Percentiles rank a stretch among this genome's conserved stretches.
Conservation (phyloP, 2,329 filamentous ascomycete species). For the Phaeosphaeriaceae sp. region DNA sequence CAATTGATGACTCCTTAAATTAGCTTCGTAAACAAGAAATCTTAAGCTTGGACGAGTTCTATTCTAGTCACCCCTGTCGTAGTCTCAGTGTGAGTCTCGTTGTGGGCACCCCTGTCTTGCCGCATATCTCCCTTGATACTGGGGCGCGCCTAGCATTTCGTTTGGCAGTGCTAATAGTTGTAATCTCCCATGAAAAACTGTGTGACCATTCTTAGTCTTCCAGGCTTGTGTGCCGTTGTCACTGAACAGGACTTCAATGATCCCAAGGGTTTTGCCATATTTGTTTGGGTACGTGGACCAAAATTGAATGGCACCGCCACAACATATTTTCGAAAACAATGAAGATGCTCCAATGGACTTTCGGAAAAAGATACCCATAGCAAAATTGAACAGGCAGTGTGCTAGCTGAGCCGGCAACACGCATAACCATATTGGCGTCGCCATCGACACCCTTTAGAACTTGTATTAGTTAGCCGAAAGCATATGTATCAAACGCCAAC, state of each 20-base stretch:
- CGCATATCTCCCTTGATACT: conserved; percentile 28
- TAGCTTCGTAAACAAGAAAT: no score
- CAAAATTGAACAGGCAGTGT: conserved; percentile 66
- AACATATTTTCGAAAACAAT: conserved; percentile 57
- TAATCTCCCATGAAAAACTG: conserved; percentile 37
- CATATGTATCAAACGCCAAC: neutral
- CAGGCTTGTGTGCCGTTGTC: conserved; percentile 43
- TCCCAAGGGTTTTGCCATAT: conserved; percentile 47
- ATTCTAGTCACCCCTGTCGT: neutral
- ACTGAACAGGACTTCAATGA: conserved; percentile 44
- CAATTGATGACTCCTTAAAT: no score
- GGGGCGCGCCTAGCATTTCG: conserved; percentile 31
- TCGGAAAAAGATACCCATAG: conserved; percentile 64
- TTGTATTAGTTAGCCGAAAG: neutral
- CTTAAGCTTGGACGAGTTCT: no score
- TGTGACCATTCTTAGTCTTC: conserved; percentile 46
- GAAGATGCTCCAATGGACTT: conserved; percentile 63
- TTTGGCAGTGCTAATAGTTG: conserved; percentile 31
- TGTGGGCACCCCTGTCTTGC: conserved; percentile 19
- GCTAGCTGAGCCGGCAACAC: conserved; percentile 57
- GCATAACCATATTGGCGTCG: conserved; percentile 61
- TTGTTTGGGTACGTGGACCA: conserved; percentile 54
- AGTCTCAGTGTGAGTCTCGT: neutral
- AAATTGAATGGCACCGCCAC: conserved; percentile 54
- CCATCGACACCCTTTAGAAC: conserved; percentile 49